These are phyloP conservation scores for Pulveroboletus sp. DNA, from an alignment of 1,284 basidiomycete genomes.

Conservation along the genomic window DNA sequence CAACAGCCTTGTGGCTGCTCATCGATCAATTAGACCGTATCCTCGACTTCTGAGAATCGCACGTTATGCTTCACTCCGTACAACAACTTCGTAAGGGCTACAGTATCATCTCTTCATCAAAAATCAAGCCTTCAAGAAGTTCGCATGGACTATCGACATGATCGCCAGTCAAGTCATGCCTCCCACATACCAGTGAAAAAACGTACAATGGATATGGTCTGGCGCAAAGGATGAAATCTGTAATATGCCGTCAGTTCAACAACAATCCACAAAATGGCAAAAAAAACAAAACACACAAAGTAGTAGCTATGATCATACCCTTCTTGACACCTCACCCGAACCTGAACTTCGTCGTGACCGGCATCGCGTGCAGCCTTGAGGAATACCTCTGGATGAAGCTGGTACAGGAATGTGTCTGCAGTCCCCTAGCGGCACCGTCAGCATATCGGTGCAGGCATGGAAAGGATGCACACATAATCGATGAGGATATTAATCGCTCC, in stretches of 20 bases:
- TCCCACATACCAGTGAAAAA: constrained; percentile 6
- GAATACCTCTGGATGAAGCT: constrained; percentile 90
- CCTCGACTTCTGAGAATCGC: background rate
- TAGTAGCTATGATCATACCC: constrained; percentile 95
- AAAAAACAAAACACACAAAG: constrained; percentile 69
- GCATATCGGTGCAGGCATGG: background rate
- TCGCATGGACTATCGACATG: constrained; percentile 65
- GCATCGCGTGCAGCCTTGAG: constrained; percentile 72
- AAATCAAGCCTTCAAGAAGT: constrained; percentile 67
- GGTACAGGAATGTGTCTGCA: constrained; percentile 86
- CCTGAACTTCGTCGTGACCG: constrained; percentile 75
- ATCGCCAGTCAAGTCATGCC: background rate
- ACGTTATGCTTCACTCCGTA: constrained; percentile 10
- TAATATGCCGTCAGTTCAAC: constrained; percentile 74
- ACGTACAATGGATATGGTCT: constrained; percentile 54
- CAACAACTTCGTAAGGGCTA: background rate
- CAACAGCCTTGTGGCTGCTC: background rate
- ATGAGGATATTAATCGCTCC: constrained; percentile 79
- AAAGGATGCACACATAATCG: constrained; percentile 63
- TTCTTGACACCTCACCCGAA: constrained; percentile 79
- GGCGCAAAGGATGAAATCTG: constrained; percentile 80
- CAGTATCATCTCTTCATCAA: background rate
- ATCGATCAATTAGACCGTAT: constrained; percentile 1
- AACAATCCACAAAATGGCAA: constrained; percentile 42
- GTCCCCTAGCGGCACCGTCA: constrained; percentile 58